Conservation (phyloP, 345 rosid genomes). For the Acer negundo region DNA sequence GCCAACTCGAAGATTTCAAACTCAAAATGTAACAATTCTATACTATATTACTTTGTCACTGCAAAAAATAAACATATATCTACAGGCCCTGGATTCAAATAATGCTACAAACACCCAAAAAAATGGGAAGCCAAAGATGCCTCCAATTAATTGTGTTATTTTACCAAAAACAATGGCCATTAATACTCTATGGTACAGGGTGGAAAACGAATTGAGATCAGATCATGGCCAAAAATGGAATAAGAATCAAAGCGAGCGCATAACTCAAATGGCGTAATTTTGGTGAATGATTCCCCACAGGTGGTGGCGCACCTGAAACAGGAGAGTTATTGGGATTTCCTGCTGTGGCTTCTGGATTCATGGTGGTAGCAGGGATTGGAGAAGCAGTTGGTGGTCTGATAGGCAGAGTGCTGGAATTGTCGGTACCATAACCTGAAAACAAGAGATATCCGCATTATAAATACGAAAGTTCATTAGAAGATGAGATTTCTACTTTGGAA, state of each 20-base stretch:
- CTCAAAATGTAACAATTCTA: not conserved
- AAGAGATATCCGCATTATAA: not conserved
- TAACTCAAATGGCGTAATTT: slow-evolving; percentile 15
- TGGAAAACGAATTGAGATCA: slow-evolving; percentile 24
- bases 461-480: not conserved
- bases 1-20: not conserved
- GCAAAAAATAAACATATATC: slow-evolving; percentile 1
- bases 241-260: slow-evolving; percentile 22
- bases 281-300: slow-evolving; percentile 22
- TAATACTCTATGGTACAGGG: slow-evolving; percentile 10
- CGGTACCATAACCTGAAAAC: slow-evolving; percentile 42
- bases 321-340: slow-evolving; percentile 23
- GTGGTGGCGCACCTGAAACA: slow-evolving; percentile 29
- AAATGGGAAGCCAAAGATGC: slow-evolving; percentile 22
- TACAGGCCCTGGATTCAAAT: slow-evolving; percentile 23
- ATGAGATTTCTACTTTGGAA: not conserved
- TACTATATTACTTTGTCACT: not conserved
- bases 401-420: slow-evolving; percentile 35
- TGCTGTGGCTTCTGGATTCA: slow-evolving; percentile 64
- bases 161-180: slow-evolving; percentile 28
- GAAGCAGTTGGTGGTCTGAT: slow-evolving; percentile 35
- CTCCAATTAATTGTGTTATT: slow-evolving; percentile 13
- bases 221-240: slow-evolving; percentile 32
- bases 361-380: slow-evolving; percentile 55
- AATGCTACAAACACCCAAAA: not conserved